These are phyloP conservation scores for Neocucurbitaria cava DNA, from an alignment of 2,329 filamentous ascomycete species.

Conservation along the genomic window DNA sequence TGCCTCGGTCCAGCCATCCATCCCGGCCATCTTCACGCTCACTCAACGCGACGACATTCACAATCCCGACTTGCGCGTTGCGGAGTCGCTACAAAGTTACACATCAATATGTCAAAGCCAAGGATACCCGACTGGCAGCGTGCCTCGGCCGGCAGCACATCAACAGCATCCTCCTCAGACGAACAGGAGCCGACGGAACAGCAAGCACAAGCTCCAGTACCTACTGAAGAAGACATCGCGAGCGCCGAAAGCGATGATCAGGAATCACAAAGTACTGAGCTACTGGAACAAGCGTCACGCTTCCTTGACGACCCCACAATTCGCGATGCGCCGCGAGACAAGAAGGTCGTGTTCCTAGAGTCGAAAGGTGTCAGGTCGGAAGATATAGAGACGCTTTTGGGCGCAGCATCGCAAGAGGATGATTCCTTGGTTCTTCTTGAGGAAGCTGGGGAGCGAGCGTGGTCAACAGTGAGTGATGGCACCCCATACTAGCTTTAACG, in stretches of 20 bases:
- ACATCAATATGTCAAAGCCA: slow-evolving; percentile 25
- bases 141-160: slow-evolving; percentile 17
- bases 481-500: neutral
- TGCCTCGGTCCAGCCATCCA: slow-evolving; percentile 31
- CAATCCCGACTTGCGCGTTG: neutral
- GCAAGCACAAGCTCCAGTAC: slow-evolving; percentile 21
- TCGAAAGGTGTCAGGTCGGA: slow-evolving; percentile 74
- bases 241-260: slow-evolving; percentile 7
- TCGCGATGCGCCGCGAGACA: slow-evolving; percentile 70
- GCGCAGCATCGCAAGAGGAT: slow-evolving; percentile 26
- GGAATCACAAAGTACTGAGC: slow-evolving; percentile 6
- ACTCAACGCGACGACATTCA: slow-evolving; percentile 3
- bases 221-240: slow-evolving; percentile 12
- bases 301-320: slow-evolving; percentile 81
- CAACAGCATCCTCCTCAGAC: slow-evolving; percentile 15
- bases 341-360: slow-evolving; percentile 78
- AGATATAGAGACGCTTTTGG: slow-evolving; percentile 73
- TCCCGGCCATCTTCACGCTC: slow-evolving; percentile 21
- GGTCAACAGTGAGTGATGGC: slow-evolving; percentile 33
- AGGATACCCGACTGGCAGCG: slow-evolving; percentile 48
- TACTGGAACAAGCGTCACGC: slow-evolving; percentile 71
- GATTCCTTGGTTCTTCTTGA: slow-evolving; percentile 21
- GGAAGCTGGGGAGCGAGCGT: slow-evolving; percentile 33
- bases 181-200: slow-evolving; percentile 19
- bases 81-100: neutral